phyloP scores from a whole-genome alignment of 768 basidiomycete species.

The Boletus sp. region DNA sequence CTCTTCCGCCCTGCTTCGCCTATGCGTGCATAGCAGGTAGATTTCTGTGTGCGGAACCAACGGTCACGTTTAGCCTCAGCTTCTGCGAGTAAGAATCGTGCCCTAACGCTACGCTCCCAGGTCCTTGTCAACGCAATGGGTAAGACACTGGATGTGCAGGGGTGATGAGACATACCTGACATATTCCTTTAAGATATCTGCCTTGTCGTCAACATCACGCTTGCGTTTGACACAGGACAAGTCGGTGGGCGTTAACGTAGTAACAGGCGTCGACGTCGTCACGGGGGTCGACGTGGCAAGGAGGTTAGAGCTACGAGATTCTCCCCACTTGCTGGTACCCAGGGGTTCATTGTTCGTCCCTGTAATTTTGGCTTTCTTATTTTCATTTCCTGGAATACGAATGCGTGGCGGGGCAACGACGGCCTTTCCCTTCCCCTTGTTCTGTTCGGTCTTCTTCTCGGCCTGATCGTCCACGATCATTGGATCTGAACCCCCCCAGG shows the following conservation, averaged over 20 bases:
- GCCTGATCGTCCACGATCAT: slow-evolving; percentile 6
- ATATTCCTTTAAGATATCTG: slow-evolving; percentile 28
- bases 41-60: slow-evolving; percentile 32
- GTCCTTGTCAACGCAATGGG: slow-evolving; percentile 11
- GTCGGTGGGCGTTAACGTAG: slow-evolving; percentile 16
- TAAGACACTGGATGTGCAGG: not conserved
- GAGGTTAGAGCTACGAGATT: slow-evolving; percentile 3
- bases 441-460: not conserved
- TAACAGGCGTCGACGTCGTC: slow-evolving; percentile 11
- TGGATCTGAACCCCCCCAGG: slow-evolving; percentile 6
- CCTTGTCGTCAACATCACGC: slow-evolving; percentile 22
- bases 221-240: slow-evolving; percentile 26
- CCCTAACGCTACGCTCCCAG: slow-evolving; percentile 31
- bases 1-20: slow-evolving; percentile 29
- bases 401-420: slow-evolving; percentile 25
- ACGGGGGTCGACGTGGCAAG: slow-evolving; percentile 4
- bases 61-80: slow-evolving; percentile 29
- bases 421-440: slow-evolving; percentile 10
- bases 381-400: slow-evolving; percentile 17
- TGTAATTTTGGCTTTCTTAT: slow-evolving; percentile 11
- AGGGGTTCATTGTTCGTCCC: slow-evolving; percentile 27
- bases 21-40: slow-evolving; percentile 26
- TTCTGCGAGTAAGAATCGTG: slow-evolving; percentile 23
- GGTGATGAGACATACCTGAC: slow-evolving; percentile 21
- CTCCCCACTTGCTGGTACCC: slow-evolving; percentile 12